A percentile compares a stretch with the other conserved stretches of the same genome.
Conservation (phyloP, 495 filamentous ascomycete genomes). For the Haplographium delicatum region DNA sequence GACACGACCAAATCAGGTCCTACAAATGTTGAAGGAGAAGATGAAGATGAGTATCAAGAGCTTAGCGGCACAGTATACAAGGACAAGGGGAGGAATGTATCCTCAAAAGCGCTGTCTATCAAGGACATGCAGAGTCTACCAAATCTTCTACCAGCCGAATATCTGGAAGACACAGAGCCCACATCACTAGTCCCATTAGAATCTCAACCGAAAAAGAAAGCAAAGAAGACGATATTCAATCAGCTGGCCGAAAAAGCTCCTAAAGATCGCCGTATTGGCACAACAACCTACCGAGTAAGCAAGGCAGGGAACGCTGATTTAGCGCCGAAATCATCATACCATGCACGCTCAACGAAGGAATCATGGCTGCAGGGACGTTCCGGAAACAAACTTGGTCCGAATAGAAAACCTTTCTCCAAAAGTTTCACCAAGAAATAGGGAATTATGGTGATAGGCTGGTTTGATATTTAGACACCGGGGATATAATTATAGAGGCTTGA, state of each 20-base stretch:
- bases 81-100: neutral
- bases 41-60: neutral
- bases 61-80: neutral
- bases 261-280: constrained; percentile 21
- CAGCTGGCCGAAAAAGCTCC: constrained; percentile 18
- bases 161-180: constrained; percentile 19
- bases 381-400: constrained; percentile 2
- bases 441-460: too few relatives aligned
- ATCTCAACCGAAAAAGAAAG: neutral
- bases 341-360: constrained; percentile 20
- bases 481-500: too few relatives aligned
- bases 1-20: neutral
- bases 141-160: constrained; percentile 20
- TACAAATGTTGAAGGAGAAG: neutral
- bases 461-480: too few relatives aligned
- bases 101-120: neutral
- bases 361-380: constrained; percentile 20
- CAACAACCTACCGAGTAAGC: constrained; percentile 20
- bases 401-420: constrained; percentile 14
- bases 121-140: constrained; percentile 2
- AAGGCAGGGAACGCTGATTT: constrained; percentile 10
- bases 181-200: neutral
- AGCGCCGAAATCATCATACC: constrained; percentile 17
- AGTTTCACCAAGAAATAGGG: constrained; percentile 19
- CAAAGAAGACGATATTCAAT: constrained; percentile 23